A percentile compares a stretch with the other conserved stretches of the same genome.
phyloP scores from a whole-genome alignment of 768 basidiomycete species.

The Mycena galericulata region DNA sequence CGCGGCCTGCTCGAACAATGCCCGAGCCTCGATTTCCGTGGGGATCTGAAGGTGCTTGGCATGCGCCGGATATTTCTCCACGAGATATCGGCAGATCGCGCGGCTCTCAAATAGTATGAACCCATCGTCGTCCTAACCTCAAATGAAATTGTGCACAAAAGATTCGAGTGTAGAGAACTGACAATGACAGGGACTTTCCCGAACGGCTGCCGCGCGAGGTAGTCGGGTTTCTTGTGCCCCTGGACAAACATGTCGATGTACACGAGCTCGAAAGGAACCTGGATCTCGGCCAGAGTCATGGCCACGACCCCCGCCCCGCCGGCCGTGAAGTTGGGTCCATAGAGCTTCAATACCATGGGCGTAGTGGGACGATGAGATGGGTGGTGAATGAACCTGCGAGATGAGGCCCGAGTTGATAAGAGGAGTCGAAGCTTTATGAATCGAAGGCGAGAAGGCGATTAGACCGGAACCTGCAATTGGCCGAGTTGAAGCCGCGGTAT shows the following conservation, averaged over 20 bases:
- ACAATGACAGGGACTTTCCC: conserved; percentile 46
- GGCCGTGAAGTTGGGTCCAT: conserved; percentile 57
- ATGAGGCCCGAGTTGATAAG: too few species aligned
- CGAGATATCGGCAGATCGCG: conserved; percentile 60
- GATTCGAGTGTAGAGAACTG: not conserved
- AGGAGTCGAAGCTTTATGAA: too few species aligned
- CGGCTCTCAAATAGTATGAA: conserved; percentile 62
- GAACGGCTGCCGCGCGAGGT: conserved; percentile 61
- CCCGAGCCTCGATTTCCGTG: conserved; percentile 30
- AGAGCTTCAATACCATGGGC: conserved; percentile 62
- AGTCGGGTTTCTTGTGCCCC: conserved; percentile 56
- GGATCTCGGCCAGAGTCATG: conserved; percentile 56
- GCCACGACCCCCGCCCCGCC: conserved; percentile 57
- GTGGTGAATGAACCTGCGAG: not conserved
- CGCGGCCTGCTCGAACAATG: conserved; percentile 39
- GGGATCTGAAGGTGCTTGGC: conserved; percentile 57
- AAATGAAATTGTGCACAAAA: too few species aligned
- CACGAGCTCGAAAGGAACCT: conserved; percentile 60
- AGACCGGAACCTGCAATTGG: too few species aligned
- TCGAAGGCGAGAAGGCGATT: too few species aligned
- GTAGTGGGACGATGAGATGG: not conserved
- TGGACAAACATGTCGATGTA: conserved; percentile 47
- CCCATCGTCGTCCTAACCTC: conserved; percentile 55
- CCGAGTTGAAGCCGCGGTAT: too few species aligned
- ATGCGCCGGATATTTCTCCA: conserved; percentile 52